Evolutionary conservation across 805 yeast species (phyloP).

Genomic region (Myxozyma sirexii): DNA sequence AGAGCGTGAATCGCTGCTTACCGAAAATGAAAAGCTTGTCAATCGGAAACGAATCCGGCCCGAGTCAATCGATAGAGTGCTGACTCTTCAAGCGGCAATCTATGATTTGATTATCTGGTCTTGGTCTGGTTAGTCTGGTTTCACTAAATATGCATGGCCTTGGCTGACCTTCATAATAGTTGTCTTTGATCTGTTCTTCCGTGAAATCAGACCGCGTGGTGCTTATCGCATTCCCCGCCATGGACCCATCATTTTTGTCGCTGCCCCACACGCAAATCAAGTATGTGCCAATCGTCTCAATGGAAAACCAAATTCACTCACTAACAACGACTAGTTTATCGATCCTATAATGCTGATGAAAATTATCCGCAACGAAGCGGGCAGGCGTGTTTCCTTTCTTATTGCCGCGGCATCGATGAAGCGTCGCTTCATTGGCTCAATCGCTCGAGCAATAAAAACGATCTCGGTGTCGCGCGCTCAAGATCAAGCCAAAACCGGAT

Average conservation of each 20-base stretch:
- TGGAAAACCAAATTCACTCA: too few relatives aligned
- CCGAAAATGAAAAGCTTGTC: neutral
- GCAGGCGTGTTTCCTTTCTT: slow-evolving; percentile 73
- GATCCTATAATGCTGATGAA: slow-evolving; percentile 82
- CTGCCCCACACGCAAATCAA: slow-evolving; percentile 97
- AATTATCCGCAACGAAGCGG: slow-evolving; percentile 67
- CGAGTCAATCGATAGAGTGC: slow-evolving; percentile 31
- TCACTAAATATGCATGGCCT: too few relatives aligned
- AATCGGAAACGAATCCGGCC: neutral
- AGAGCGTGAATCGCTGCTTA: neutral
- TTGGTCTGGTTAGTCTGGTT: slow-evolving; percentile 42
- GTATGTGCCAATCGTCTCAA: too few relatives aligned
- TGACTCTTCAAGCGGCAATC: slow-evolving; percentile 34
- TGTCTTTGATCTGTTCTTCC: slow-evolving; percentile 67
- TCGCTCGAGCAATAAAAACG: slow-evolving; percentile 74
- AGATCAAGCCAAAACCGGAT: slow-evolving; percentile 70
- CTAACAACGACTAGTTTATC: too few relatives aligned
- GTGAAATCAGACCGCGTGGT: slow-evolving; percentile 88
- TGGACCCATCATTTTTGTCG: slow-evolving; percentile 90
- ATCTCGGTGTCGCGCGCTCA: slow-evolving; percentile 94
- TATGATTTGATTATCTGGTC: slow-evolving; percentile 46
- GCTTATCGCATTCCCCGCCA: slow-evolving; percentile 68
- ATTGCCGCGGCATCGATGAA: slow-evolving; percentile 81
- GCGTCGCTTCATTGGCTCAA: slow-evolving; percentile 66
- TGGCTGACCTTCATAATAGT: neutral